A percentile compares a stretch with the other conserved stretches of the same genome.
These are phyloP conservation scores for Cladorrhinum samala DNA, from an alignment of 495 filamentous ascomycete species.

Conservation along the genomic window DNA sequence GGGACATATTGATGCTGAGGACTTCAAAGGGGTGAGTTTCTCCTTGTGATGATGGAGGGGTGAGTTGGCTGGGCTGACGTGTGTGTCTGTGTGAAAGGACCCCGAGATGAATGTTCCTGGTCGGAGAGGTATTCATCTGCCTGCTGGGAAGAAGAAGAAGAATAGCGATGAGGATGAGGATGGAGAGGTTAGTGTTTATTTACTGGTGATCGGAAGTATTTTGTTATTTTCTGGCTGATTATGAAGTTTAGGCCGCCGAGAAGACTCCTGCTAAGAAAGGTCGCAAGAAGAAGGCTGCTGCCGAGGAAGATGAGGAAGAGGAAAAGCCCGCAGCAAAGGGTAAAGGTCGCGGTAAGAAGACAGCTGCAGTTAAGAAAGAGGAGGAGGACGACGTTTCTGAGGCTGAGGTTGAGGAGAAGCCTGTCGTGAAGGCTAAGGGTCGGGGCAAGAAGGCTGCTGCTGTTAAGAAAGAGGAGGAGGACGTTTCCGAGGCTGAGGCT, in stretches of 20 bases:
- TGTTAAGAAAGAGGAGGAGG: conserved; percentile 28
- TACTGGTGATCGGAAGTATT: too few species aligned
- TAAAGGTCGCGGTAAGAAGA: not conserved
- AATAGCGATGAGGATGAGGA: conserved; percentile 10
- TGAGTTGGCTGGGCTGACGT: conserved; percentile 10
- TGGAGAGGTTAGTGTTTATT: too few species aligned
- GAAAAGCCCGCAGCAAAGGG: conserved; percentile 19
- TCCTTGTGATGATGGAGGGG: not conserved
- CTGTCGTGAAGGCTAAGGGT: not conserved
- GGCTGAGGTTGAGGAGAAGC: conserved; percentile 18
- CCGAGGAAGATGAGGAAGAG: conserved; percentile 25
- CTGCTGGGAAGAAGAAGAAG: conserved; percentile 36
- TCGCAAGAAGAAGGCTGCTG: conserved; percentile 13
- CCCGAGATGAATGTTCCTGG: conserved; percentile 62
- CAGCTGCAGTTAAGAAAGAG: conserved; percentile 18
- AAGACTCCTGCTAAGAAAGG: too few species aligned
- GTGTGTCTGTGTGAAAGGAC: conserved; percentile 43
- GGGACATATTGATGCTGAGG: conserved; percentile 69
- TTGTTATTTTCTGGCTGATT: not conserved
- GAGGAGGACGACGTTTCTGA: conserved; percentile 27
- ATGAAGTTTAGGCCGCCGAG: not conserved
- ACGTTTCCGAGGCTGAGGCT: conserved; percentile 19
- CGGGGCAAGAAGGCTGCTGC: not conserved
- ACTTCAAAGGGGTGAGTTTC: conserved; percentile 68
- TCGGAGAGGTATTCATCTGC: conserved; percentile 50